These are phyloP conservation scores for Neonectria hederae DNA, from an alignment of 2,329 filamentous ascomycete species.

Conservation along the genomic window DNA sequence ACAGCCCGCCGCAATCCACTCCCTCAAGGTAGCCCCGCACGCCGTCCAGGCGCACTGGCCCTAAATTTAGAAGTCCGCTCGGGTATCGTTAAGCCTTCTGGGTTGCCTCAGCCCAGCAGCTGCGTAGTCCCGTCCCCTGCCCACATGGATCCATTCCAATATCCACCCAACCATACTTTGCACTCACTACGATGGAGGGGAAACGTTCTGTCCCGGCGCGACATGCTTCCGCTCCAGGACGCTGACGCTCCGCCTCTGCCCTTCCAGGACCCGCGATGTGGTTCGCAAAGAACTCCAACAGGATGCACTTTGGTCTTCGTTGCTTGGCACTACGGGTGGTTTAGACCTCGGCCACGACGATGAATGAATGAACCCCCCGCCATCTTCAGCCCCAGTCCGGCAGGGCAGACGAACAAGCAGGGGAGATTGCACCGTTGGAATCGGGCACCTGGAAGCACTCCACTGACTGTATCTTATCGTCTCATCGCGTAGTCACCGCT, in stretches of 20 bases:
- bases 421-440: neutral
- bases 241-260: constrained; percentile 18
- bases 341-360: neutral
- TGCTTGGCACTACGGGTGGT: neutral
- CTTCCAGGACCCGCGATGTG: neutral
- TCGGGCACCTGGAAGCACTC: neutral
- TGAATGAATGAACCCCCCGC: neutral
- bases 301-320: neutral
- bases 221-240: constrained; percentile 21
- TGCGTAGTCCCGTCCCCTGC: neutral
- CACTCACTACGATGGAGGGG: neutral
- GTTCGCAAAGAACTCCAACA: neutral
- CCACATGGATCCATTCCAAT: neutral
- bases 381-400: neutral
- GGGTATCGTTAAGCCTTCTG: too few relatives aligned
- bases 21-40: constrained; percentile 19
- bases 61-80: constrained; percentile 40
- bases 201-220: constrained; percentile 9
- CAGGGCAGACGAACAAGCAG: constrained; percentile 7
- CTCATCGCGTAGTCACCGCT: neutral
- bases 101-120: constrained; percentile 37
- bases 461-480: neutral
- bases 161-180: neutral
- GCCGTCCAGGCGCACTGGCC: constrained; percentile 20
- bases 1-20: constrained; percentile 26